These are phyloP conservation scores for Delonix regia DNA, from an alignment of 306 rosid genomes.

Conservation along the genomic window DNA sequence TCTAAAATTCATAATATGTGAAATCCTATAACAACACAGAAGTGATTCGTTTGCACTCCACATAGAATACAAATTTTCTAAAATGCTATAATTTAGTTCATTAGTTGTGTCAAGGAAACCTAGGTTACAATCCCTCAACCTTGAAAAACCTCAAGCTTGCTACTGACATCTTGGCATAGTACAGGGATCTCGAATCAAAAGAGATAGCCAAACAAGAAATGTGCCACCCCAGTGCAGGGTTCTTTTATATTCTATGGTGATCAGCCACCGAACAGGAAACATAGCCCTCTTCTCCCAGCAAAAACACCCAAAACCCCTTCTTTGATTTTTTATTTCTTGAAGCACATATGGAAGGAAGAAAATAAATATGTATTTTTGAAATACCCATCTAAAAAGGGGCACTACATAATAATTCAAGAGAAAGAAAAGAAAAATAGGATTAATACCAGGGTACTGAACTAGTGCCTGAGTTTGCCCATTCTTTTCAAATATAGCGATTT, in stretches of 20 bases:
- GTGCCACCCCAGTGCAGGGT: neutral
- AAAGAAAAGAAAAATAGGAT: conserved; percentile 21
- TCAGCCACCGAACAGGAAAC: neutral
- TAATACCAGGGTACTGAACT: conserved; percentile 78
- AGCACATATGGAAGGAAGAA: neutral
- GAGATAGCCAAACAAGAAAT: neutral
- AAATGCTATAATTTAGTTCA: neutral
- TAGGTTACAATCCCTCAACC: neutral
- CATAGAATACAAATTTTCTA: neutral
- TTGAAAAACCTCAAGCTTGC: neutral
- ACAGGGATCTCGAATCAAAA: neutral
- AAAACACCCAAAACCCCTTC: too few relatives aligned
- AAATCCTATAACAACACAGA: neutral
- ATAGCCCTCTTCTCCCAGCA: neutral
- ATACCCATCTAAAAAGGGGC: neutral
- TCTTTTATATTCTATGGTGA: neutral
- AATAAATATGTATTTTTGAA: conserved; percentile 8
- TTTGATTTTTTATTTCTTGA: too few relatives aligned
- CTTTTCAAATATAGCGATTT: conserved; percentile 89
- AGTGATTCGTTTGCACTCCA: neutral
- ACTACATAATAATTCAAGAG: neutral
- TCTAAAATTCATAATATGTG: neutral
- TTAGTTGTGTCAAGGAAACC: neutral
- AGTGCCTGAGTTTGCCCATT: conserved; percentile 88
- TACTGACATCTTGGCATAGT: neutral